A percentile compares a stretch with the other conserved stretches of the same genome.
These are phyloP conservation scores for Plectosphaerella cucumerina DNA, from an alignment of 2,329 filamentous ascomycete genomes.

Conservation along the genomic window DNA sequence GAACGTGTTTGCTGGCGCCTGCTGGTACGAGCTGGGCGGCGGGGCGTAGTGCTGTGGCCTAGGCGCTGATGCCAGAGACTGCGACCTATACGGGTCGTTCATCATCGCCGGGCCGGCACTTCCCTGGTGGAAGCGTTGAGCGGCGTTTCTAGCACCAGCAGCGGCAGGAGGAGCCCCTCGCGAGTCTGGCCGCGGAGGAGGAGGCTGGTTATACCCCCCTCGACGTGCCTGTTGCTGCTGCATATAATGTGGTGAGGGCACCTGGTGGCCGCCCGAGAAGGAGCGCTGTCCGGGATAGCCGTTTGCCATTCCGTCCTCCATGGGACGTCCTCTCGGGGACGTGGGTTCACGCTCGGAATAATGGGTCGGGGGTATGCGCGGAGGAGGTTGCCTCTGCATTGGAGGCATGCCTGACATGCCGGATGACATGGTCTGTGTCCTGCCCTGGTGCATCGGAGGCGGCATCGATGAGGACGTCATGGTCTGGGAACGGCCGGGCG, in stretches of 20 bases:
- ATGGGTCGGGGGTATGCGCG: conserved; percentile 42
- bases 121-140: conserved; percentile 58
- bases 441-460: conserved; percentile 36
- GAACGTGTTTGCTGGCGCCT: conserved; percentile 69
- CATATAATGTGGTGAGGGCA: conserved; percentile 39
- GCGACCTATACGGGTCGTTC: conserved; percentile 83
- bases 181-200: conserved; percentile 52
- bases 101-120: conserved; percentile 69
- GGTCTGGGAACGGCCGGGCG: conserved; percentile 86
- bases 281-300: conserved; percentile 42
- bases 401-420: conserved; percentile 48
- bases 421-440: conserved; percentile 73
- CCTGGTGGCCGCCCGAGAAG: conserved; percentile 42
- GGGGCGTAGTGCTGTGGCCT: conserved; percentile 70
- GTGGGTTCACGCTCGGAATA: conserved; percentile 28
- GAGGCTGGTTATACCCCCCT: conserved; percentile 42
- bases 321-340: conserved; percentile 33
- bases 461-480: conserved; percentile 77
- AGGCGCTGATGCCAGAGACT: conserved; percentile 77
- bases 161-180: conserved; percentile 43
- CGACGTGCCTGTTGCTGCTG: conserved; percentile 39
- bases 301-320: conserved; percentile 6
- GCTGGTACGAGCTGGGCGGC: conserved; percentile 56
- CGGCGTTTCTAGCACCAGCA: conserved; percentile 34
- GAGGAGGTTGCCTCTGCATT: conserved; percentile 63